Base-by-base conservation (phyloP, 805 yeast species). In the Monosporozyma solicola region DNA sequence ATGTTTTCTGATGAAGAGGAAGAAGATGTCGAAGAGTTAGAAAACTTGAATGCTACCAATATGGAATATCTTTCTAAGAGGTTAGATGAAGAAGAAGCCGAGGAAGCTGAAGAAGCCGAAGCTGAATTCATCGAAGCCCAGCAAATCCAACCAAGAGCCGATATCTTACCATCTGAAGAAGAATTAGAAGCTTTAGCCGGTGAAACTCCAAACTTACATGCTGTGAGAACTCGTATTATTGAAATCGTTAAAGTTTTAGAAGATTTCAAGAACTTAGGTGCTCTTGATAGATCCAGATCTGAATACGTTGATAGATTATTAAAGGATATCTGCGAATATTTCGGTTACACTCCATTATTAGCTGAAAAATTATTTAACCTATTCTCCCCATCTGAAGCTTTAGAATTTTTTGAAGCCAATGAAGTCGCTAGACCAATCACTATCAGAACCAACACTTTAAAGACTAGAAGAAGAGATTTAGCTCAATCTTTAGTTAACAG, bases 401-500 rank as follows among this genome's bases (percentile, higher is more conserved):
- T 94, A 79, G 99, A 94, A 71, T 94, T 94, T 66, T 94, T 94
- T 62, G 99, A 94, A 75, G 98, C 99, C 37, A 94, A 94, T 72
- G 99, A 94, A 74, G 87, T 92, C 53, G 86, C 96, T 33, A 81
- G 99, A 69, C 99, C 99, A 49, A 79, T 94, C 54, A 94, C 98
- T 22, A 91, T 94, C 62, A 85, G 99, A 77, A 91, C 99, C n/a
- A 94, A 94, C 71, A 94, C 99, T 16, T 76, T 94, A 59, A 87
- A 85, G 65, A 87, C 98, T 4, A 84, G 97, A 73, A 85, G 99
- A 68, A 82, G 99, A 70, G 97, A 94, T 63, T 79, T 94, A 61
- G 97, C 97, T 2, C 98, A 94, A 71, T 82, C 94, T 15, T 78
- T 94, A 57, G 96, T 92, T 53, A 92, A 92, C 72, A 83, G 97